Evolutionary conservation across 805 yeast genomes (phyloP).

Genomic region (Saturnispora serradocipensis): DNA sequence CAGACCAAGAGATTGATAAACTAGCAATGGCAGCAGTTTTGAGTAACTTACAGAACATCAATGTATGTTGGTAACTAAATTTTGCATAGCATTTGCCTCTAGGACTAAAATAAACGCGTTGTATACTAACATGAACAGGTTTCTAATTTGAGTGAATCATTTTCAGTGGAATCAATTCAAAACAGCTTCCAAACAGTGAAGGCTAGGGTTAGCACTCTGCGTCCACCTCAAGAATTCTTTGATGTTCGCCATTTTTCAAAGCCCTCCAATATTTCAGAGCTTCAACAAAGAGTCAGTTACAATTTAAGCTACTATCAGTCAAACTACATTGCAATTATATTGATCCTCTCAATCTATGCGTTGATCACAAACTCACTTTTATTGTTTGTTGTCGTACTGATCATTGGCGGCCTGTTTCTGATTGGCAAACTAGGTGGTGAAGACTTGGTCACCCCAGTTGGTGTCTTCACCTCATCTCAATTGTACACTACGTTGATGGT

Average conservation of each 20-base stretch:
- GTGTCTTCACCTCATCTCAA: conserved; percentile 69
- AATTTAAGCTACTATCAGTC: conserved; percentile 82
- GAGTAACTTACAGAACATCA: conserved; percentile 7
- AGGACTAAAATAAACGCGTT: background rate
- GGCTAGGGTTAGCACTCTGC: conserved; percentile 56
- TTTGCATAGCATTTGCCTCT: background rate
- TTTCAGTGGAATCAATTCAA: conserved; percentile 41
- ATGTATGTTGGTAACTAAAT: conserved; percentile 8
- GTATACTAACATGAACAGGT: conserved; percentile 6
- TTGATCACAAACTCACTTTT: conserved; percentile 77
- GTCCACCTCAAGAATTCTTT: conserved; percentile 90
- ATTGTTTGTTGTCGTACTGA: conserved; percentile 71
- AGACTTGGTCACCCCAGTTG: conserved; percentile 71
- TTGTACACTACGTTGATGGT: conserved; percentile 80
- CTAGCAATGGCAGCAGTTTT: conserved; percentile 7
- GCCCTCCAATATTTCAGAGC: conserved; percentile 82
- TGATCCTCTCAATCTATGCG: conserved; percentile 70
- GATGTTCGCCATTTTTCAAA: conserved; percentile 83
- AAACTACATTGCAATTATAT: conserved; percentile 71
- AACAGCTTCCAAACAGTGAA: conserved; percentile 42
- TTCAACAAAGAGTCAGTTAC: conserved; percentile 80
- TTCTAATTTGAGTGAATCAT: conserved; percentile 34
- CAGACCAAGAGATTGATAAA: background rate
- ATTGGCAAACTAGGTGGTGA: conserved; percentile 74
- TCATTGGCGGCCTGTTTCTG: conserved; percentile 65